Percentiles rank a stretch among this genome's conserved stretches.
Evolutionary conservation across 2,329 filamentous ascomycete species (phyloP).

Genomic region (Elsinoe ampelina): DNA sequence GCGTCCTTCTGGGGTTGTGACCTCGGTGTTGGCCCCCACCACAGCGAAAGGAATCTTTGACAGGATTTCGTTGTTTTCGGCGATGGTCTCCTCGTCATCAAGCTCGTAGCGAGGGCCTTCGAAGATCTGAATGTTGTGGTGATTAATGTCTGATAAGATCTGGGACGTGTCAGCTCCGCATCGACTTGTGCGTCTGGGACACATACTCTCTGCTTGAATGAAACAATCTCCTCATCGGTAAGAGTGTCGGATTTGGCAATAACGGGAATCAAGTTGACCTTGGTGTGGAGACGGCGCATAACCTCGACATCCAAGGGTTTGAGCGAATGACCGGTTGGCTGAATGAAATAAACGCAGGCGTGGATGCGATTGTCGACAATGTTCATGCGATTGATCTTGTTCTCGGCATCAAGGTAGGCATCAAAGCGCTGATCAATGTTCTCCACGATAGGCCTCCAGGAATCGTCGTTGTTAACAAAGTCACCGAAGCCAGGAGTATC

Average conservation of each 20-base stretch:
- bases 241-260: constrained; percentile 98
- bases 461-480: constrained; percentile 99
- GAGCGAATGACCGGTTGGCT: constrained; percentile 94
- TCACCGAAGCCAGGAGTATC: constrained; percentile 97
- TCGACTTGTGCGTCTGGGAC: neutral
- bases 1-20: constrained; percentile 81
- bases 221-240: constrained; percentile 88
- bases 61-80: constrained; percentile 99
- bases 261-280: constrained; percentile 98
- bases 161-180: constrained; percentile 33
- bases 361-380: constrained; percentile 99
- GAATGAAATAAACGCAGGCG: constrained; percentile 98
- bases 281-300: constrained; percentile 98
- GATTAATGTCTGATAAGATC: constrained; percentile 94
- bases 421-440: constrained; percentile 99
- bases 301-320: constrained; percentile 99
- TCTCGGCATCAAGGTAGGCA: constrained; percentile 96
- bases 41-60: constrained; percentile 98
- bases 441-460: constrained; percentile 97
- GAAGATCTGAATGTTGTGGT: constrained; percentile 98
- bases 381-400: constrained; percentile 99
- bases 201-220: constrained; percentile 93
- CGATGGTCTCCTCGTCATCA: constrained; percentile 98
- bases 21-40: constrained; percentile 92
- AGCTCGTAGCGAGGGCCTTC: constrained; percentile 97